These are phyloP conservation scores for Papiliotrema terrestris DNA, from an alignment of 1,284 basidiomycete species.

Conservation along the genomic window DNA sequence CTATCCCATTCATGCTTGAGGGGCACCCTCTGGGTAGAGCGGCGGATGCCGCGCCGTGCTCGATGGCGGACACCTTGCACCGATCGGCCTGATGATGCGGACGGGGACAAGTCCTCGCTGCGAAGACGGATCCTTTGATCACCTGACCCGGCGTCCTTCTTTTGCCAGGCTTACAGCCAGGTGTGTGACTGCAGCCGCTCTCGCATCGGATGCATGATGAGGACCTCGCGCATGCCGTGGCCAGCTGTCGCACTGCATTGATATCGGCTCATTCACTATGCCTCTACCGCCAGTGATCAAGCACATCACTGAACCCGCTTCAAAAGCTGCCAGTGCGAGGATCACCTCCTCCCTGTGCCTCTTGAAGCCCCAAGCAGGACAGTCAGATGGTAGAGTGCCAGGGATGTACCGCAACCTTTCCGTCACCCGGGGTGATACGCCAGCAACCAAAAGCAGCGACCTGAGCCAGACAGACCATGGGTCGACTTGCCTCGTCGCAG, in stretches of 20 bases:
- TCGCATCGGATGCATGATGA: neutral
- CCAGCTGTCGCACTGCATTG: neutral
- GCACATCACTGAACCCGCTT: neutral
- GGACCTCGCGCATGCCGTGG: neutral
- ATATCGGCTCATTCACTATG: too few relatives aligned
- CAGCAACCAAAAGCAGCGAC: neutral
- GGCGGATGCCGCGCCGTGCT: too few relatives aligned
- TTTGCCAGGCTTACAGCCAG: too few relatives aligned
- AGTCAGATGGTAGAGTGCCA: neutral
- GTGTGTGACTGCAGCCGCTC: too few relatives aligned
- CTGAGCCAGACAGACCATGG: slow-evolving; percentile 3
- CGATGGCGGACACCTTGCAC: too few relatives aligned
- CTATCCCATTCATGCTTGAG: too few relatives aligned
- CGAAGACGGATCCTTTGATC: too few relatives aligned
- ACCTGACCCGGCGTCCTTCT: too few relatives aligned
- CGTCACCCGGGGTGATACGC: slow-evolving; percentile 1
- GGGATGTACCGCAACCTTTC: slow-evolving; percentile 11
- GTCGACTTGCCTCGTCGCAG: slow-evolving; percentile 1
- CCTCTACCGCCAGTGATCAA: neutral
- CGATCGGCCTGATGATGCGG: too few relatives aligned
- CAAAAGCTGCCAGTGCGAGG: neutral
- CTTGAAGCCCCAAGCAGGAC: neutral
- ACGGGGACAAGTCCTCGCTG: too few relatives aligned
- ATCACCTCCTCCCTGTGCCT: neutral
- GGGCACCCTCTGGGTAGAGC: too few relatives aligned